Evolutionary conservation across 139 green algal species (phyloP).

Genomic region (Penium margaritaceum): DNA sequence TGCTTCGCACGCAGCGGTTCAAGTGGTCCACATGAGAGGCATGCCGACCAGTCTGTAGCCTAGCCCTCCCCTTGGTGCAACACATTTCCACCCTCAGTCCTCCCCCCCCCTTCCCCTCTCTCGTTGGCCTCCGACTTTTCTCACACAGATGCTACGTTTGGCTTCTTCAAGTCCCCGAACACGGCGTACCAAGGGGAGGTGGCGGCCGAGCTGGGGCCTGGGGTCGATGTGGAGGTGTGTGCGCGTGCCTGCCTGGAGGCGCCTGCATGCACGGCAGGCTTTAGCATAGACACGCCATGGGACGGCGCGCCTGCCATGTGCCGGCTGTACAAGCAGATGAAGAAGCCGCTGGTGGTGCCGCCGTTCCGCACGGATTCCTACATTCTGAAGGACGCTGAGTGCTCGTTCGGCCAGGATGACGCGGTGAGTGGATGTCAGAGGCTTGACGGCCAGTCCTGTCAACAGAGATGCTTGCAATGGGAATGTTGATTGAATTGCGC

Average conservation of each 20-base stretch:
- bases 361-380: neutral
- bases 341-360: neutral
- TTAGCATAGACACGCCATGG: neutral
- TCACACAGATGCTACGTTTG: neutral
- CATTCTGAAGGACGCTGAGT: neutral
- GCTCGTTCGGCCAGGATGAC: neutral
- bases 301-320: neutral
- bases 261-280: neutral
- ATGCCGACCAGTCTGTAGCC: too few relatives aligned
- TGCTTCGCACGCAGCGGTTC: neutral
- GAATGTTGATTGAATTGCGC: neutral
- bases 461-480: too few relatives aligned
- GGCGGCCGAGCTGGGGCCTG: neutral
- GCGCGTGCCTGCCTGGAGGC: neutral
- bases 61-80: neutral
- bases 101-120: neutral
- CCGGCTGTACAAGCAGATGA: neutral
- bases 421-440: too few relatives aligned
- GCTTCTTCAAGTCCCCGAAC: conserved; percentile 2
- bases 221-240: neutral
- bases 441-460: too few relatives aligned
- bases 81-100: neutral
- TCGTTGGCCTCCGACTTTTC: neutral
- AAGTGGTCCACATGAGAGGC: too few relatives aligned
- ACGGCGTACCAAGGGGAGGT: neutral